Conservation (phyloP, 306 rosid genomes). For the Biancaea sappan region DNA sequence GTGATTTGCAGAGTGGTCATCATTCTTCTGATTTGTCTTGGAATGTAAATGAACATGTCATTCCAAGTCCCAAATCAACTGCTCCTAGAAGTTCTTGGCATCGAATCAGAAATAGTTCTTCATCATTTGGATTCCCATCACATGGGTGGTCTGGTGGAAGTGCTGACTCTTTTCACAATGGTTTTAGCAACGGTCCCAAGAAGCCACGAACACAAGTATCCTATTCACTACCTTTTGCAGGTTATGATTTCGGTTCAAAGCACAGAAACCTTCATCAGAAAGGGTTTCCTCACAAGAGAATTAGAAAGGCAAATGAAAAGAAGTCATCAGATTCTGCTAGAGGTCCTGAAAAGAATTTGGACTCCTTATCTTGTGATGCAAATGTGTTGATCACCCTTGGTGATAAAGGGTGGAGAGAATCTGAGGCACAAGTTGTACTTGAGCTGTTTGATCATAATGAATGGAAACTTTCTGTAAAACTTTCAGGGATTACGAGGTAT, state of each 20-base stretch:
- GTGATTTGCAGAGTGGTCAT: constrained; percentile 47
- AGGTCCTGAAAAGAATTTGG: constrained; percentile 57
- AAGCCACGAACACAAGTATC: constrained; percentile 82
- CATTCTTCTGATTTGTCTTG: constrained; percentile 52
- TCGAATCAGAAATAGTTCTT: constrained; percentile 50
- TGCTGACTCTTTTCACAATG: constrained; percentile 55
- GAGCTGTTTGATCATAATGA: constrained; percentile 76
- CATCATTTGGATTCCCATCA: constrained; percentile 53
- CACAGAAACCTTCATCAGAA: constrained; percentile 50
- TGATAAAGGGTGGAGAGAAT: constrained; percentile 86
- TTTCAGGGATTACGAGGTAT: constrained; percentile 61
- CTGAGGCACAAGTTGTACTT: constrained; percentile 61
- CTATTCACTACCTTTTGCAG: constrained; percentile 60
- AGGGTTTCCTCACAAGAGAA: constrained; percentile 61
- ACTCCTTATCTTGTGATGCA: constrained; percentile 60
- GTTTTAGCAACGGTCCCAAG: constrained; percentile 74
- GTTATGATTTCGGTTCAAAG: constrained; percentile 51
- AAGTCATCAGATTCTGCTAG: constrained; percentile 51
- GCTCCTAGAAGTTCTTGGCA: constrained; percentile 80
- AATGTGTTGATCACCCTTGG: constrained; percentile 64
- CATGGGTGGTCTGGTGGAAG: constrained; percentile 71
- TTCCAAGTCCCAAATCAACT: constrained; percentile 70
- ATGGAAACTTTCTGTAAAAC: constrained; percentile 79
- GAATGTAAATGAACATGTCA: constrained; percentile 51
- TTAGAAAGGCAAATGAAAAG: constrained; percentile 71